Conservation (phyloP, 352 stramenopile species). For the Achlya hypogyna region DNA sequence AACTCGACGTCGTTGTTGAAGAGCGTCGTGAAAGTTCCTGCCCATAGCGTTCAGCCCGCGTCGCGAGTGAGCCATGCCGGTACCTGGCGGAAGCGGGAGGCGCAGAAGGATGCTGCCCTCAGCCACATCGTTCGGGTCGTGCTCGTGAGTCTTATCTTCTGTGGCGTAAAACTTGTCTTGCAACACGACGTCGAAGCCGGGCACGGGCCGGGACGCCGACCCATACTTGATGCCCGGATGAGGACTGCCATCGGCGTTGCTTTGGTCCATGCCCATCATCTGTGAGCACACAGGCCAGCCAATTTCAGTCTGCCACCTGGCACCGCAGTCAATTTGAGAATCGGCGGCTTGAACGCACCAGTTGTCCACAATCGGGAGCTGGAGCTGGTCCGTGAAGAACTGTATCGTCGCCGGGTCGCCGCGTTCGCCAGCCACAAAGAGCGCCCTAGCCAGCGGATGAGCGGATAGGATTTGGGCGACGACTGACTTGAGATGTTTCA, state of each 20-base stretch:
- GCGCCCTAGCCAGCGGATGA: slow-evolving; percentile 26
- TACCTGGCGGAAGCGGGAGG: slow-evolving; percentile 73
- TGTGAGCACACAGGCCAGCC: slow-evolving; percentile 70
- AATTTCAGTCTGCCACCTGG: slow-evolving; percentile 83
- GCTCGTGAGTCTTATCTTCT: slow-evolving; percentile 31
- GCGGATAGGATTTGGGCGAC: slow-evolving; percentile 22
- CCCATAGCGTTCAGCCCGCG: not conserved
- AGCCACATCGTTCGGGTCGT: slow-evolving; percentile 41
- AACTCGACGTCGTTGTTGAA: slow-evolving; percentile 82
- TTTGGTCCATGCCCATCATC: slow-evolving; percentile 64
- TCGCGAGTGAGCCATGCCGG: not conserved
- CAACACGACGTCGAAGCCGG: slow-evolving; percentile 77
- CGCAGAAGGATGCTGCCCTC: slow-evolving; percentile 69
- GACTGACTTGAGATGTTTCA: slow-evolving; percentile 49
- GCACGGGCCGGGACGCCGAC: slow-evolving; percentile 53
- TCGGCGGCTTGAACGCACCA: slow-evolving; percentile 26
- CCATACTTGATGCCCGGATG: slow-evolving; percentile 51
- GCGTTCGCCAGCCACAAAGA: slow-evolving; percentile 85
- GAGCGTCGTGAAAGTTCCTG: slow-evolving; percentile 53
- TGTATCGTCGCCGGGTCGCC: slow-evolving; percentile 81
- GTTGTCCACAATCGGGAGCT: slow-evolving; percentile 71
- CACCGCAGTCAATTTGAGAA: not conserved
- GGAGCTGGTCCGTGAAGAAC: slow-evolving; percentile 55
- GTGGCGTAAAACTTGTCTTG: slow-evolving; percentile 40
- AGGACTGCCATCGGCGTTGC: slow-evolving; percentile 23